A percentile compares a stretch with the other conserved stretches of the same genome.
Conservation (phyloP, 768 basidiomycete species). For the Mrakia gelida region DNA sequence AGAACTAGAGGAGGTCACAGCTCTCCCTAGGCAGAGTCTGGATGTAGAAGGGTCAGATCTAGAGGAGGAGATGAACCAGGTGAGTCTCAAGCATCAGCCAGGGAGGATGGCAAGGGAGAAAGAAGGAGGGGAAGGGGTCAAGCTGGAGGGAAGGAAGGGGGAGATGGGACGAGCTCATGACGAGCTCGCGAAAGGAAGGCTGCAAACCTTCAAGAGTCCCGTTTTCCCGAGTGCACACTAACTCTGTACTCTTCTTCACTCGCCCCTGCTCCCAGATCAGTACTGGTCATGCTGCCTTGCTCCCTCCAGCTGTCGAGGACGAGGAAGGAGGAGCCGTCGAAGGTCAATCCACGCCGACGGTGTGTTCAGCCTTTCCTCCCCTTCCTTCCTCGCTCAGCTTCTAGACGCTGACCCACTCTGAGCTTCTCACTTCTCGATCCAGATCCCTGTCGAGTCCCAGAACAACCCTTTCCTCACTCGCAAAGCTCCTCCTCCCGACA, state of each 20-base stretch:
- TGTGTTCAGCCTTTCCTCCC: not conserved
- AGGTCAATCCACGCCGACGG: not conserved
- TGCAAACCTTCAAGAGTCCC: too few relatives aligned
- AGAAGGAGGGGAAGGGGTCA: not conserved
- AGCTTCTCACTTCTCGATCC: not conserved
- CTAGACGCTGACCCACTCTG: not conserved
- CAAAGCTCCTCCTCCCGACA: conserved; percentile 1
- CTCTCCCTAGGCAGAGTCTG: not conserved
- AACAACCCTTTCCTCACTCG: not conserved
- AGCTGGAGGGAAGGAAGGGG: not conserved
- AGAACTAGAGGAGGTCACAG: not conserved
- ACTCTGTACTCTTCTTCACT: not conserved
- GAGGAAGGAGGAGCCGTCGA: not conserved
- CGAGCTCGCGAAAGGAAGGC: not conserved
- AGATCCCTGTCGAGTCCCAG: not conserved
- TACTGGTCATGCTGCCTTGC: not conserved
- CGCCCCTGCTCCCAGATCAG: not conserved
- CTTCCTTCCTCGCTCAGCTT: not conserved
- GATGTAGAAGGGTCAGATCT: conserved; percentile 14
- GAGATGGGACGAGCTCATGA: not conserved
- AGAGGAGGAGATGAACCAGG: conserved; percentile 16
- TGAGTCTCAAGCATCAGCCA: not conserved
- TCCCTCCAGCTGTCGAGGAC: not conserved
- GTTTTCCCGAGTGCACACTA: not conserved
- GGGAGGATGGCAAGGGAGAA: not conserved